These are phyloP conservation scores for Iris pallida DNA, from an alignment of 116 monocot species.

Conservation along the genomic window DNA sequence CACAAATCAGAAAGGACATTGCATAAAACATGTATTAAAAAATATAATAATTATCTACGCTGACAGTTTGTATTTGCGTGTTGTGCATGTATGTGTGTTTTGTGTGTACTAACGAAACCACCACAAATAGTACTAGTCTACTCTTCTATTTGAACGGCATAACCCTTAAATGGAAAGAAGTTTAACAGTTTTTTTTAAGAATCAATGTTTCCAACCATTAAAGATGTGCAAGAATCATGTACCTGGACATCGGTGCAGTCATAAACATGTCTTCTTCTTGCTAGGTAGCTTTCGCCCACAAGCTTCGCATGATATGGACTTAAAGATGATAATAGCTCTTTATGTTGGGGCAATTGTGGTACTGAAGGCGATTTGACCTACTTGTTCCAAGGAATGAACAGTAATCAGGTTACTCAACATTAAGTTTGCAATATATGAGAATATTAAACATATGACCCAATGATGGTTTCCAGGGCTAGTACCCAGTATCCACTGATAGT, in stretches of 20 bases:
- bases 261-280: slow-evolving; percentile 85
- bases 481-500: background rate
- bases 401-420: slow-evolving; percentile 2
- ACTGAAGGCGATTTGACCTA: slow-evolving; percentile 78
- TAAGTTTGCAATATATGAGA: background rate
- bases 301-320: slow-evolving; percentile 84
- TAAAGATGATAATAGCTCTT: slow-evolving; percentile 68
- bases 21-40: too few species aligned
- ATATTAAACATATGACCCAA: too few species aligned
- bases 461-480: background rate
- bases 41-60: too few species aligned
- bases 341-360: slow-evolving; percentile 81
- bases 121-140: too few species aligned
- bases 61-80: too few species aligned
- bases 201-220: background rate
- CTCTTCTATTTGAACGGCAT: too few species aligned
- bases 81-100: too few species aligned
- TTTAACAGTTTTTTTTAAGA: background rate
- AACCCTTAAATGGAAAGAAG: background rate
- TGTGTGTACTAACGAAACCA: too few species aligned
- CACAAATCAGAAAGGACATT: too few species aligned
- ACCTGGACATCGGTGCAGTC: slow-evolving; percentile 99
- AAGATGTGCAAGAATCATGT: slow-evolving; percentile 1
- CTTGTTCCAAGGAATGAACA: slow-evolving; percentile 21
- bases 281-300: slow-evolving; percentile 89